Base-by-base conservation (phyloP, 2,329 filamentous ascomycete species). In the Amauroascus niger region DNA sequence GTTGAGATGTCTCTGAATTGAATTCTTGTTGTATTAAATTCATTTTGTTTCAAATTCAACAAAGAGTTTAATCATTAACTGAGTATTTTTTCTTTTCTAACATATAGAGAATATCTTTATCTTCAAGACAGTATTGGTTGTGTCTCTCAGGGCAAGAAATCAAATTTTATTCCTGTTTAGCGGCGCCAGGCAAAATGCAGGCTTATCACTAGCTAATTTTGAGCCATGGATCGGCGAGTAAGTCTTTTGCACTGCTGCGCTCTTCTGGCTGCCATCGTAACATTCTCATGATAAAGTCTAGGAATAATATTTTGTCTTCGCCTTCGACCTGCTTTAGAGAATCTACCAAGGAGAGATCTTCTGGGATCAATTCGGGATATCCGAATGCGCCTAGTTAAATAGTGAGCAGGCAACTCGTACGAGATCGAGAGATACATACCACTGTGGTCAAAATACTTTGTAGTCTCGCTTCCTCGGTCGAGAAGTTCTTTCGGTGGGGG, bases 191-290 rank as follows among this genome's bases (percentile, higher is more conserved):
- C n/a, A n/a, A n/a, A n/a, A n/a, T n/a, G n/a, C n/a, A n/a, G n/a
- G n/a, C n/a, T n/a, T n/a, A n/a, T n/a, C n/a, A n/a, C n/a, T n/a
- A n/a, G n/a, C n/a, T n/a, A n/a, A n/a, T n/a, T n/a, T n/a, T n/a
- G n/a, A n/a, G n/a, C n/a, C n/a, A 26, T n/a, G 63, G 63, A 58
- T 70, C 64, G 13, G 62, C 45, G 22, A 61, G 59, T 5, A 70
- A 60, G 26, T 68, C 61, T 37, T 58, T 64, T 0, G 68, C 67
- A 8, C 61, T 67, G 16, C 55, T 55, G 33, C 67, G 58, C 28
- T 67, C 49, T 52, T 64, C 65, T 49, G 68, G 67, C 14, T 61
- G 52, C 65, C 65, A 69, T 41, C 55, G 54, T 1, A 69, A 55
- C 67, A 69, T 69, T 47, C 57, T 1, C 6, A 20, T 24, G 14